Evolutionary conservation across 163 green algal genomes (phyloP), one percentile per base, ranked within the genome.

Genomic region (Trebouxia gelatinosa): DNA sequence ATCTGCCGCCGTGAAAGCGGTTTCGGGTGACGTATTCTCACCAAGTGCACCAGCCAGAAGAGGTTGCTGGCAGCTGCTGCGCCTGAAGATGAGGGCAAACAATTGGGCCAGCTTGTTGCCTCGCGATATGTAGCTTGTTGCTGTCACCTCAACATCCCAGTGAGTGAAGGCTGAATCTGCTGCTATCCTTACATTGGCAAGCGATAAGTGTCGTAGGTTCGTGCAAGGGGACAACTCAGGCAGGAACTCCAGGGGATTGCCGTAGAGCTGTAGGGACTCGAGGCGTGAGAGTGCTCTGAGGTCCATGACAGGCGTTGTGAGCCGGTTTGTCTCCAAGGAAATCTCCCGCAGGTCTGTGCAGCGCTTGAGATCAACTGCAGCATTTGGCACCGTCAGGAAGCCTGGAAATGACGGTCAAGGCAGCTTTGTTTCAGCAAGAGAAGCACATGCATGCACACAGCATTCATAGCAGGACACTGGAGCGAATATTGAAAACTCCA

Each of bases 171-270:
- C 34, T 16, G 51, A 46, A 66, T 83, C 79, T 6, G 79, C 79
- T 16, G 51, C 54, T 23, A 83, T 83, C n/a, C 79, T 64, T 50
- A 81, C 80, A 79, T 85, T 77, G 29, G 86, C 88, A 21, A 97
- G 80, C n/a, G 90, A 93, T 35, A 98, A 80, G 54, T 89, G 86
- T 16, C 90, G 88, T 74, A 98, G 88, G 32, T 79, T 74, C 0
- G 72, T 75, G 70, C 90, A 95, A 32, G 90, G 89, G 5, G 84
- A 85, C 38, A 98, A 92, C 85, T 98, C 93, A 0, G 93, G 94
- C 58, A 98, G 88, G 83, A 96, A 95, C 81, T 98, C 94, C 50
- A 98, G 84, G 3, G 93, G 93, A 87, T 98, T 98, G 84, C 87
- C 90, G 78, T 88, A 92, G 58, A 98, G 87, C 43, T 87, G 77